Evolutionary conservation across 495 filamentous ascomycete genomes (phyloP), one percentile per base, ranked within the genome.

Genomic region (Penicillium ucsense): DNA sequence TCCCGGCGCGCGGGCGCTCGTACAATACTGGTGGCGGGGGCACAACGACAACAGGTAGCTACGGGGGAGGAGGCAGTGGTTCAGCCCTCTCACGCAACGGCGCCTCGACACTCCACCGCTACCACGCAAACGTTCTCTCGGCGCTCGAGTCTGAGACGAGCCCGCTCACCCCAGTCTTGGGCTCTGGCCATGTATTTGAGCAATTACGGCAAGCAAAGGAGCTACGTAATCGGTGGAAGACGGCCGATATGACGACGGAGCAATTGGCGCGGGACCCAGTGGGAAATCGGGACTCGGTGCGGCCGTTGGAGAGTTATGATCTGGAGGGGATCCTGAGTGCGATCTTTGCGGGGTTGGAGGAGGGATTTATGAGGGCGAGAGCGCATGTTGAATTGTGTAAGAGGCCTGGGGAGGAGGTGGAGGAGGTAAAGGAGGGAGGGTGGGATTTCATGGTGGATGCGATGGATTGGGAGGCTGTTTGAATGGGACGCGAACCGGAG

Each of bases 221-320:
- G 40, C 65, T 83, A 27, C 65, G 82, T 4, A 85, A 85, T 51
- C 68, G 77, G 4, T 85, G 82, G 82, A 85, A 85, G 63, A 74
- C 76, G 28, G 79, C 76, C 0, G 71, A 72, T 48, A 50, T 63
- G 47, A 62, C 65, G 4, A 5, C 47, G 9, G 72, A 73, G 29
- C 66, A 74, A 9, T 55, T 57, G 7, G 57, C 60, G 35, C 27
- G 48, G 4, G 58, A 59, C 8, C 50, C 41, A 4, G 37, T 39
- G 8, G 55, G 46, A 3, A 43, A 52, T 30, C 39, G 43, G 8
- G 49, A 53, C 5, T 40, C 43, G 12, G 40, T 52, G 6, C 38
- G 47, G 20, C 68, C 73, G 30, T 58, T 82, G 8, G 69, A 73
- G 43, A 66, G 68, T 11, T 82, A 79, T 56, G 70, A 82, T 38